Percentiles rank a stretch among this genome's conserved stretches.
These are phyloP conservation scores for Excoecaria cochinchinensis DNA, from an alignment of 345 rosid species.

Conservation along the genomic window DNA sequence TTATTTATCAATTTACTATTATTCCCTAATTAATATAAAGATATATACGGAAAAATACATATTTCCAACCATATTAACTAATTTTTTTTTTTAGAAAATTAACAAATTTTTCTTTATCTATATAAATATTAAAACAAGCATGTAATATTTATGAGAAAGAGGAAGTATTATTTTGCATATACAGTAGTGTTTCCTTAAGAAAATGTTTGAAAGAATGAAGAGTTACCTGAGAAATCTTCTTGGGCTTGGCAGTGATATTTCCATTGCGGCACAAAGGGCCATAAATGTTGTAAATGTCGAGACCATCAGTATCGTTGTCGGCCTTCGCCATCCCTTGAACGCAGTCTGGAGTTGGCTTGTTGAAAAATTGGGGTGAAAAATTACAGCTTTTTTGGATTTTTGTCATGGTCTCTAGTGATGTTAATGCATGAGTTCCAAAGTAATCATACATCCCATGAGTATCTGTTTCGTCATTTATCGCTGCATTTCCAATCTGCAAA, in stretches of 20 bases:
- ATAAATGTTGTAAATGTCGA: slow-evolving; percentile 72
- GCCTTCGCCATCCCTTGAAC: slow-evolving; percentile 26
- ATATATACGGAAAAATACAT: no score
- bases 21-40: no score
- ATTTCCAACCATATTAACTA: no score
- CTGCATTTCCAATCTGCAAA: slow-evolving; percentile 79
- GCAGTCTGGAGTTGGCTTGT: slow-evolving; percentile 37
- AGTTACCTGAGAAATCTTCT: slow-evolving; percentile 17
- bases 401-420: slow-evolving; percentile 40
- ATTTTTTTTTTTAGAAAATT: no score
- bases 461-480: slow-evolving; percentile 69
- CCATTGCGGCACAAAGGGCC: slow-evolving; percentile 53
- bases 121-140: no score
- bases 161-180: no score
- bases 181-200: no score
- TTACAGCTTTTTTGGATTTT: slow-evolving; percentile 44
- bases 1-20: no score
- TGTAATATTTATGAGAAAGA: no score
- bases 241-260: slow-evolving; percentile 50
- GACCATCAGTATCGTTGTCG: slow-evolving; percentile 13
- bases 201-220: no score
- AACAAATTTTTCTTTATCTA: no score
- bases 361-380: slow-evolving; percentile 36
- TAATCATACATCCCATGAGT: slow-evolving; percentile 62
- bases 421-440: slow-evolving; percentile 59